phyloP scores from a whole-genome alignment of 2,329 filamentous ascomycete genomes.

The Ophiocordyceps camponoti-saundersi region DNA sequence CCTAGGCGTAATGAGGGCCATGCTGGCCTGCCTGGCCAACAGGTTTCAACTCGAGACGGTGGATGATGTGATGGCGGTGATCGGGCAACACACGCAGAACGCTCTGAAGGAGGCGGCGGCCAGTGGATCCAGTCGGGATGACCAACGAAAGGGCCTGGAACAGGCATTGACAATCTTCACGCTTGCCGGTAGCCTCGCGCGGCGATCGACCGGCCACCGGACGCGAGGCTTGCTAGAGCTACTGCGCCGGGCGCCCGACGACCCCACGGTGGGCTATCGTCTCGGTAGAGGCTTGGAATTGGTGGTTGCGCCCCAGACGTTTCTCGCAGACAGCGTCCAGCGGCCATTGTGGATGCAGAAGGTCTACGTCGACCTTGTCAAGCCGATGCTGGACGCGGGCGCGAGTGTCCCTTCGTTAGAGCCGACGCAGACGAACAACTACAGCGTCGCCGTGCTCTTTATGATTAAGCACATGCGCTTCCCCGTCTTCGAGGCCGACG shows the following conservation, averaged over 20 bases:
- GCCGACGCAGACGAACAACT: constrained; percentile 17
- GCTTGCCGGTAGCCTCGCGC: constrained; percentile 19
- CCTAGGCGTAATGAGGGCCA: constrained; percentile 14
- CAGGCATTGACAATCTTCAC: constrained; percentile 17
- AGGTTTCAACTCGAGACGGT: constrained; percentile 22
- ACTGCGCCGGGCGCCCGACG: constrained; percentile 17
- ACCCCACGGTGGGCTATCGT: constrained; percentile 16
- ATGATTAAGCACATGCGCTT: constrained; percentile 32
- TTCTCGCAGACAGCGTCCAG: constrained; percentile 21
- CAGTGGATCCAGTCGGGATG: constrained; percentile 1
- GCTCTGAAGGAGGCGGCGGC: constrained; percentile 5
- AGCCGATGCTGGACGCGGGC: constrained; percentile 26
- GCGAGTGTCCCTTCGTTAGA: constrained; percentile 11
- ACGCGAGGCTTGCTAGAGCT: constrained; percentile 16
- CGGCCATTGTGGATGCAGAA: constrained; percentile 32
- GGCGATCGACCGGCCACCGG: constrained; percentile 19
- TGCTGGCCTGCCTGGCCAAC: constrained; percentile 25
- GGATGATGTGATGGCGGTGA: constrained; percentile 8
- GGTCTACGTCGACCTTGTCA: constrained; percentile 27
- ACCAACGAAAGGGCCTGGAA: constrained; percentile 6
- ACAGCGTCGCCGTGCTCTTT: constrained; percentile 28
- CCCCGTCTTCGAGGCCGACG: constrained; percentile 33
- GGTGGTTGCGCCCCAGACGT: constrained; percentile 21
- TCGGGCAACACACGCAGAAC: constrained; percentile 10
- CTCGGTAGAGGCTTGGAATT: constrained; percentile 25